Evolutionary conservation across 805 yeast species (phyloP).

Genomic region (Candida corydali): DNA sequence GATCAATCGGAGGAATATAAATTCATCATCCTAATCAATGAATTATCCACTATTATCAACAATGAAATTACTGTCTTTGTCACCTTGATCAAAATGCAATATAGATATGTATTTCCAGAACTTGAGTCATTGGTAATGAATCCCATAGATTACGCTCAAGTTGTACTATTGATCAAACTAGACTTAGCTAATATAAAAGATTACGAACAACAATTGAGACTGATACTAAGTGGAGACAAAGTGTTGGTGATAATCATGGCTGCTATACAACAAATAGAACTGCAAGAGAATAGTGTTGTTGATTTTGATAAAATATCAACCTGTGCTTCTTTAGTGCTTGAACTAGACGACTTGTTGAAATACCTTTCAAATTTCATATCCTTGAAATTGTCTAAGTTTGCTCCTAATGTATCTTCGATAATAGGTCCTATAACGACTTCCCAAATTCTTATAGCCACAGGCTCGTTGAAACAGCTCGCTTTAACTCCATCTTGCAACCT

Average conservation of each 20-base stretch:
- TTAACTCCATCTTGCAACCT: constrained; percentile 79
- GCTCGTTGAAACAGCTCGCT: constrained; percentile 65
- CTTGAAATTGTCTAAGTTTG: constrained; percentile 50
- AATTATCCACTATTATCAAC: constrained; percentile 48
- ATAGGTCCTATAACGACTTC: constrained; percentile 73
- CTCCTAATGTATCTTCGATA: constrained; percentile 76
- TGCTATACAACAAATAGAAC: constrained; percentile 47
- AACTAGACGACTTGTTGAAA: constrained; percentile 39
- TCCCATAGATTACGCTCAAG: constrained; percentile 57
- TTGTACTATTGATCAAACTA: constrained; percentile 50
- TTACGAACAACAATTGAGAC: constrained; percentile 33
- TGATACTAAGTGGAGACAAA: constrained; percentile 57
- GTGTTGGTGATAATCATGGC: constrained; percentile 72
- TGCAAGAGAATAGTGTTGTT: constrained; percentile 19
- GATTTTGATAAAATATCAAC: constrained; percentile 36
- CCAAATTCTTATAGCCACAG: constrained; percentile 62
- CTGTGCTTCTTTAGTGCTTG: constrained; percentile 46
- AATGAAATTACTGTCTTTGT: constrained; percentile 51
- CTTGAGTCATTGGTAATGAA: constrained; percentile 57
- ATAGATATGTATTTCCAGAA: constrained; percentile 66
- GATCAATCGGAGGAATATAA: constrained; percentile 36
- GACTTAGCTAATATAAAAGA: constrained; percentile 28
- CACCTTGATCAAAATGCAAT: constrained; percentile 47
- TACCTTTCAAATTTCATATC: constrained; percentile 54
- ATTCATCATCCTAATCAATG: constrained; percentile 54